Evolutionary conservation across 2,329 filamentous ascomycete genomes (phyloP), one percentile per base, ranked within the genome.

Genomic region (Fusarium keratoplasticum): DNA sequence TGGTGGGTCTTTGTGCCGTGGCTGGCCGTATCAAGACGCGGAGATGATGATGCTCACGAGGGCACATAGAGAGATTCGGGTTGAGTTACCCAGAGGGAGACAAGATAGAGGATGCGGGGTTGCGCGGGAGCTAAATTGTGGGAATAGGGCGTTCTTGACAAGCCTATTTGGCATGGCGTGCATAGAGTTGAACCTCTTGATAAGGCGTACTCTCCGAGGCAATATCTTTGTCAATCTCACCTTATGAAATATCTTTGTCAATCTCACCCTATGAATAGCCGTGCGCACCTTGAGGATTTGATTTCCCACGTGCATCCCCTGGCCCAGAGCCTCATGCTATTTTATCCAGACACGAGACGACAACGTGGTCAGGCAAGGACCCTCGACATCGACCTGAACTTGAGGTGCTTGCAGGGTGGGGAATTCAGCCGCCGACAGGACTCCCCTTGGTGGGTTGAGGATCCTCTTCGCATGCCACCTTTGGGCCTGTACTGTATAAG

Each of bases 141-240:
- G 71, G 40, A 42, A 72, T 75, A 74, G 72, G 72, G 72, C 72
- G 72, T 70, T 74, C 72, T 74, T 74, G 72, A 74, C 72, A 75
- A 75, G 72, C 20, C 16, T 47, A 64, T 31, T 31, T 58, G 31
- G 29, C 29, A 69, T 65, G 47, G 27, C 38, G 29, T 20, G 22
- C 27, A 31, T 50, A 20, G 3, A 55, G 20, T 16, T 22, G 33
- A 22, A 22, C 16, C 14, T 36, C n/a, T 35, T 20, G 50, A 55
- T 55, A 55, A 54, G 27, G 20, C 3, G n/a, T 8, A 42, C 7
- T 14, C 52, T 55, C 47, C 27, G 27, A 31, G 47, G 47, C 18
- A 31, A 31, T 20, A 52, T 52, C 47, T 20, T 52, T 52, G 47
- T 31, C 27, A 31, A 31, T 52, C 27, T 52, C 47, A 31, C 47